These are phyloP conservation scores for Phragmites australis DNA, from an alignment of 176 grass and related monocot genomes.

Conservation along the genomic window DNA sequence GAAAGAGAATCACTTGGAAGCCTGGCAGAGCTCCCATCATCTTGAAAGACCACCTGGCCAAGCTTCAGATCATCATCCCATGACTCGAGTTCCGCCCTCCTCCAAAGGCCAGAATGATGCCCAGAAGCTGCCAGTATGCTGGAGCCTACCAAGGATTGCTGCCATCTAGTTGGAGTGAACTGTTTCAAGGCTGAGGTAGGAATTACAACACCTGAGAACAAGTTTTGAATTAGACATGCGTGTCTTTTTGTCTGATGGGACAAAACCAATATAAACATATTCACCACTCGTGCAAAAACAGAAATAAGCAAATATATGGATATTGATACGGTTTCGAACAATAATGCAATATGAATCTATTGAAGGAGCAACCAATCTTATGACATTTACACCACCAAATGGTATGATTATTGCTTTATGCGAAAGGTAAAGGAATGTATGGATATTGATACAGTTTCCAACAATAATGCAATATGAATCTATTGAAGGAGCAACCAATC, in stretches of 20 bases:
- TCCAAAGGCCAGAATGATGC: slow-evolving; percentile 65
- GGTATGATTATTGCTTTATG: background rate
- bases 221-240: slow-evolving; percentile 40
- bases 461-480: background rate
- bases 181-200: slow-evolving; percentile 64
- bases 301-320: background rate
- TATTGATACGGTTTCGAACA: background rate
- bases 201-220: slow-evolving; percentile 59
- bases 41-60: slow-evolving; percentile 68
- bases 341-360: background rate
- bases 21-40: slow-evolving; percentile 66
- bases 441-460: background rate
- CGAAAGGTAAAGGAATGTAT: slow-evolving; percentile 10
- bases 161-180: slow-evolving; percentile 73
- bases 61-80: slow-evolving; percentile 76
- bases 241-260: background rate
- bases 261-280: background rate
- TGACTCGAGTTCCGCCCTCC: slow-evolving; percentile 81
- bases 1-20: slow-evolving; percentile 68
- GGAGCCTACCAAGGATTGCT: slow-evolving; percentile 80
- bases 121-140: slow-evolving; percentile 64
- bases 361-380: slow-evolving; percentile 19
- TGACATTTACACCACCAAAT: background rate
- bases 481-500: slow-evolving; percentile 13
- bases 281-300: background rate